Conservation (phyloP, 306 rosid genomes). For the Casuarina cunninghamiana region DNA sequence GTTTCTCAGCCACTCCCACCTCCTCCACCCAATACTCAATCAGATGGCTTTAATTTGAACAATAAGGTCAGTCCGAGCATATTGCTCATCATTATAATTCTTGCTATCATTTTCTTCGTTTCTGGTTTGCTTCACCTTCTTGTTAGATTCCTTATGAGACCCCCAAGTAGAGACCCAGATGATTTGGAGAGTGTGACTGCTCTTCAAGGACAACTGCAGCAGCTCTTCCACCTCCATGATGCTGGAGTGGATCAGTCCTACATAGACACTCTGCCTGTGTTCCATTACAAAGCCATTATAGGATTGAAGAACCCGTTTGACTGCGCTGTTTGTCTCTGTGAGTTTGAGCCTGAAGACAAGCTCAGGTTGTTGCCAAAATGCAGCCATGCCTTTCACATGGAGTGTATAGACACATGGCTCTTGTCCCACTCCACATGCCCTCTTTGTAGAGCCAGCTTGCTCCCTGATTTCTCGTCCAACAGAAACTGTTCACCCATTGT, state of each 20-base stretch:
- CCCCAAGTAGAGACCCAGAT: slow-evolving; percentile 58
- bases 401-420: slow-evolving; percentile 95
- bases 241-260: slow-evolving; percentile 94
- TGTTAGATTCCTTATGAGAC: slow-evolving; percentile 71
- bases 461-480: slow-evolving; percentile 59
- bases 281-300: slow-evolving; percentile 73
- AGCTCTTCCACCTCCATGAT: slow-evolving; percentile 92
- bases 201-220: slow-evolving; percentile 93
- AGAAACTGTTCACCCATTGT: slow-evolving; percentile 57
- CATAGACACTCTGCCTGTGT: slow-evolving; percentile 85
- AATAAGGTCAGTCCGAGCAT: slow-evolving; percentile 73
- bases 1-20: slow-evolving; percentile 41
- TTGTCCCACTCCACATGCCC: slow-evolving; percentile 97
- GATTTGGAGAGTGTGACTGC: slow-evolving; percentile 68
- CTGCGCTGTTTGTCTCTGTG: slow-evolving; percentile 94
- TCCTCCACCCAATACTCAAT: slow-evolving; percentile 30
- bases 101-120: slow-evolving; percentile 83
- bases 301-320: slow-evolving; percentile 89
- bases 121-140: slow-evolving; percentile 93
- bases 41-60: slow-evolving; percentile 47
- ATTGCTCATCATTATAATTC: slow-evolving; percentile 67
- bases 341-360: slow-evolving; percentile 78
- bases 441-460: slow-evolving; percentile 72
- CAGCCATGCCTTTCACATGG: slow-evolving; percentile 93
- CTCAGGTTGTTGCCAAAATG: slow-evolving; percentile 91